Base-by-base conservation (phyloP, 2,329 filamentous ascomycete genomes). In the Hymenoscyphus linearis region DNA sequence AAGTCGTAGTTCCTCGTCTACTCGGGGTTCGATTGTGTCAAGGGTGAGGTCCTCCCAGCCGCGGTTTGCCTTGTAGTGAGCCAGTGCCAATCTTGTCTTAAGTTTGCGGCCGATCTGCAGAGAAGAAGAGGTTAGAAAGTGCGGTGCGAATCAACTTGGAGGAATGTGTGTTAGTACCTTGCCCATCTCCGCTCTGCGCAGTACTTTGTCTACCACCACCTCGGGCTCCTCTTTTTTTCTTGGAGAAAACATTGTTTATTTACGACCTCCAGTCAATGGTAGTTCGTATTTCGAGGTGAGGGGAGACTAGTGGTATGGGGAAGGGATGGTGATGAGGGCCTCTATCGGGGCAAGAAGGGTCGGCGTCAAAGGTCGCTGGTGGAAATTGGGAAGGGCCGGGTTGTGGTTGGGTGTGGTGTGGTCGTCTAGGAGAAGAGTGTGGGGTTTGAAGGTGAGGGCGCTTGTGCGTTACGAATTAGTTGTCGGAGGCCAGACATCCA, bases 31-130 rank as follows among this genome's bases (percentile, higher is more conserved):
- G 77, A 96, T 91, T 64, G 82, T 87, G 74, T 92, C 90, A 71
- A 96, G 85, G 65, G 89, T 90, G 74, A 96, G 83, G 75, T 95
- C 90, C 76, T 97, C 89, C 87, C 92, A 96, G 74, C 93, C 93
- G 78, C 96, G 89, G 77, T 96, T 92, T 68, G 95, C 92, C 79
- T 98, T 98, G 83, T 97, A 95, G 76, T 96, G 95, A 74, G 95
- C 95, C 66, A 98, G 85, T 62, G 95, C 93, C 63, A 99, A 86
- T 66, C 93, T 91, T 79, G 96, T 92, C 78, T 98, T 92, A 60
- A 99, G 82, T 72, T 89, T 90, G 74, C 93, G 84, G 70, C 93
- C 95, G 80, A 99, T 96, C 95, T 98, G 52, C 27, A 44, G 35
- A 73, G 60, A 58, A 52, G 56, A 31, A 34, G n/a, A 50, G 55